These are phyloP conservation scores for Neofusicoccum parvum DNA, from an alignment of 2,329 filamentous ascomycete species.

Conservation along the genomic window DNA sequence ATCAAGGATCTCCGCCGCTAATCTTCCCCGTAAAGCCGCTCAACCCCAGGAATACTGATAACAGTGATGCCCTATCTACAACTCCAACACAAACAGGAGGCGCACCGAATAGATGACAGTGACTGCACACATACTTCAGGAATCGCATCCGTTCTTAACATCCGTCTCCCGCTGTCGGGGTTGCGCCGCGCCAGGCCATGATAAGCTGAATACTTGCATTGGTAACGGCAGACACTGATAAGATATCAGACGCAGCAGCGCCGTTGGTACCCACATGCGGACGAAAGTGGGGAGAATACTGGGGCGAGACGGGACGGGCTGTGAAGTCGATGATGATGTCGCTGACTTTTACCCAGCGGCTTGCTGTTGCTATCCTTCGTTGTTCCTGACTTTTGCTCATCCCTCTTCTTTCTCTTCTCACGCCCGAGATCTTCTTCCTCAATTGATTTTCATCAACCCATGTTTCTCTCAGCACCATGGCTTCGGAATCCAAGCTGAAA, in stretches of 20 bases:
- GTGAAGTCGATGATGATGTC: not conserved
- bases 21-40: not conserved
- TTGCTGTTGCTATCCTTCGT: not conserved
- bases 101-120: too few relatives aligned
- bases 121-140: not conserved
- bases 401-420: not conserved
- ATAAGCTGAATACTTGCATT: not conserved
- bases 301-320: not conserved
- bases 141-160: not conserved
- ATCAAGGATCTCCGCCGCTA: not conserved
- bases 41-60: not conserved
- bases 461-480: not conserved
- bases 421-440: not conserved
- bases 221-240: not conserved
- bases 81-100: too few relatives aligned
- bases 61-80: not conserved
- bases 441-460: too few relatives aligned
- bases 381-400: too few relatives aligned
- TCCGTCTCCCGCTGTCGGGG: too few relatives aligned
- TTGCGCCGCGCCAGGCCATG: too few relatives aligned
- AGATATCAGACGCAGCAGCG: not conserved
- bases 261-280: not conserved
- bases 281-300: constrained; percentile 6
- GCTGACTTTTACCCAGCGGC: not conserved
- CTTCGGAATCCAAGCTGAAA: not conserved